phyloP scores from a whole-genome alignment of 2,329 filamentous ascomycete species.

The Aureobasidium sp. region DNA sequence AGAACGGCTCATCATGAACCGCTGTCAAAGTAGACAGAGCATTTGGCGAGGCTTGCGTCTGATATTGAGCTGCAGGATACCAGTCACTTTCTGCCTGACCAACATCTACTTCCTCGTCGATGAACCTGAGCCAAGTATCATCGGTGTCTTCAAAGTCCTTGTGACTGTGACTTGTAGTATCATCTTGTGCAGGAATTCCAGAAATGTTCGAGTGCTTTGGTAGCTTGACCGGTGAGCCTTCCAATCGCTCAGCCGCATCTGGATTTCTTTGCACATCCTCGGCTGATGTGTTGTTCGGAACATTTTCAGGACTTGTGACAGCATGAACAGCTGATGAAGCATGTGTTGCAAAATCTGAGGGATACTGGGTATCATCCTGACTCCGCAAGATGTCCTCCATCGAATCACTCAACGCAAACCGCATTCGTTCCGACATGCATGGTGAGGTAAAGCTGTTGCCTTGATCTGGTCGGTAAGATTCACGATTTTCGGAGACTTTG shows the following conservation, averaged over 20 bases:
- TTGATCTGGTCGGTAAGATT: not conserved
- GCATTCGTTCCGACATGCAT: not conserved
- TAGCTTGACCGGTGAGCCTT: conserved; percentile 1
- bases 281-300: not conserved
- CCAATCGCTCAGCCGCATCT: not conserved
- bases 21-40: not conserved
- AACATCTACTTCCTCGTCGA: not conserved
- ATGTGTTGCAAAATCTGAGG: not conserved
- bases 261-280: not conserved
- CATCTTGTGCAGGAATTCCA: not conserved
- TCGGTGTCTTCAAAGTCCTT: not conserved
- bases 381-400: not conserved
- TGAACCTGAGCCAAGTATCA: conserved; percentile 1
- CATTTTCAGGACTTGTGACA: not conserved
- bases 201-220: not conserved
- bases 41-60: not conserved
- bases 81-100: not conserved
- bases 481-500: not conserved
- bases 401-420: not conserved
- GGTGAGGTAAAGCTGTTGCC: not conserved
- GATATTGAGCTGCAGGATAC: not conserved
- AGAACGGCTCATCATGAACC: not conserved
- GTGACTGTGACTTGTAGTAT: not conserved
- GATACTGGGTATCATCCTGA: not conserved
- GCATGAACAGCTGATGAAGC: not conserved